phyloP scores from a whole-genome alignment of 2,329 filamentous ascomycete species.

The Sporothrix euskadiensis region DNA sequence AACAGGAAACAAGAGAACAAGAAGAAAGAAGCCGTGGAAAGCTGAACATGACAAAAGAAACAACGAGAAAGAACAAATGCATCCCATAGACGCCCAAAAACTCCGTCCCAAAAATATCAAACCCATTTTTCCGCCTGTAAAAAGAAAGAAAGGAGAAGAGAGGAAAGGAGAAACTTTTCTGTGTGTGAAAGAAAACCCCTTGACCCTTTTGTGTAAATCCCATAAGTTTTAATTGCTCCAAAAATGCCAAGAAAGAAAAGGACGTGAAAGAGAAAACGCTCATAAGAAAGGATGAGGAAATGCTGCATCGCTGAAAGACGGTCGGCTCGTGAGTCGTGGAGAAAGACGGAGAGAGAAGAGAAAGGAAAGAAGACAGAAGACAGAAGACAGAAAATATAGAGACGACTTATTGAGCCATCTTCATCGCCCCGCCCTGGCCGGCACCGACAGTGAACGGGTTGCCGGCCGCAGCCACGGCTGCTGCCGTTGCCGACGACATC shows the following conservation, averaged over 20 bases:
- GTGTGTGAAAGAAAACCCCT: background rate
- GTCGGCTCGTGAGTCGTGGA: conserved; percentile 7
- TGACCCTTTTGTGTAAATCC: conserved; percentile 1
- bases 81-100: background rate
- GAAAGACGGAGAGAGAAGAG: background rate
- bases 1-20: background rate
- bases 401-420: conserved; percentile 18
- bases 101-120: conserved; percentile 13
- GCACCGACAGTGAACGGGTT: conserved; percentile 30
- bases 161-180: conserved; percentile 10
- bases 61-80: background rate
- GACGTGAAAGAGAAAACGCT: background rate
- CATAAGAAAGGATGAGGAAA: background rate
- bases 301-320: conserved; percentile 19
- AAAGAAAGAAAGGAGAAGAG: background rate
- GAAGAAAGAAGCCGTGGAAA: background rate
- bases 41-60: background rate
- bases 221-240: conserved; percentile 24
- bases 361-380: no score
- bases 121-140: background rate
- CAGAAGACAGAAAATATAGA: background rate
- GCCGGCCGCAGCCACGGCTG: conserved; percentile 31
- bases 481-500: conserved; percentile 31
- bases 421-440: conserved; percentile 15
- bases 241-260: conserved; percentile 8